phyloP scores from a whole-genome alignment of 352 stramenopile genomes.

The Peronospora belbahrii region DNA sequence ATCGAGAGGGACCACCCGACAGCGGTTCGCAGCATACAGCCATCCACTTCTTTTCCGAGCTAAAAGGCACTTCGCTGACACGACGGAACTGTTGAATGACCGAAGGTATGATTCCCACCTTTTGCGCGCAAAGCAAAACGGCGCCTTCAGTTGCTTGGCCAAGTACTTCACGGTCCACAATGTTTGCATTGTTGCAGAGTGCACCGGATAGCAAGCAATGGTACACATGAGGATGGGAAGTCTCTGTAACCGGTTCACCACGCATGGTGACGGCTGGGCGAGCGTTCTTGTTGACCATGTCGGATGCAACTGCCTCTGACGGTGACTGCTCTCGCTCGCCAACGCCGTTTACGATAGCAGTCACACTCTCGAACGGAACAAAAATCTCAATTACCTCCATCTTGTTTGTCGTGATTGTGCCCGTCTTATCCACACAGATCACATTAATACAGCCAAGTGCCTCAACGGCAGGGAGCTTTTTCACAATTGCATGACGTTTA shows the following conservation, averaged over 20 bases:
- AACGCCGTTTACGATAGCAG: conserved; percentile 57
- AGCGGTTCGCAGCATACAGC: conserved; percentile 78
- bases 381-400: conserved; percentile 83
- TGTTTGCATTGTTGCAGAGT: conserved; percentile 71
- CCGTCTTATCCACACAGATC: conserved; percentile 92
- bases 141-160: conserved; percentile 76
- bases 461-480: conserved; percentile 81
- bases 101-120: conserved; percentile 42
- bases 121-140: conserved; percentile 57
- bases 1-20: conserved; percentile 42
- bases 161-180: conserved; percentile 65
- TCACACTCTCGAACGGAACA: conserved; percentile 67
- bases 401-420: conserved; percentile 90
- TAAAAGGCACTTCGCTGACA: conserved; percentile 91
- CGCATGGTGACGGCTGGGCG: conserved; percentile 44
- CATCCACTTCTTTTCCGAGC: conserved; percentile 95
- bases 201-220: conserved; percentile 66
- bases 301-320: conserved; percentile 5
- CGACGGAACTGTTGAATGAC: conserved; percentile 53
- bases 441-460: conserved; percentile 89
- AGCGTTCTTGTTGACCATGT: conserved; percentile 6
- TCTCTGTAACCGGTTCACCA: conserved; percentile 52
- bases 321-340: conserved; percentile 22
- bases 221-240: conserved; percentile 58
- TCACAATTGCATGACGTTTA: conserved; percentile 80